Percentiles rank a stretch among this genome's conserved stretches.
Conservation (phyloP, 352 stramenopile genomes). For the Globisporangium rhizosaccharum region DNA sequence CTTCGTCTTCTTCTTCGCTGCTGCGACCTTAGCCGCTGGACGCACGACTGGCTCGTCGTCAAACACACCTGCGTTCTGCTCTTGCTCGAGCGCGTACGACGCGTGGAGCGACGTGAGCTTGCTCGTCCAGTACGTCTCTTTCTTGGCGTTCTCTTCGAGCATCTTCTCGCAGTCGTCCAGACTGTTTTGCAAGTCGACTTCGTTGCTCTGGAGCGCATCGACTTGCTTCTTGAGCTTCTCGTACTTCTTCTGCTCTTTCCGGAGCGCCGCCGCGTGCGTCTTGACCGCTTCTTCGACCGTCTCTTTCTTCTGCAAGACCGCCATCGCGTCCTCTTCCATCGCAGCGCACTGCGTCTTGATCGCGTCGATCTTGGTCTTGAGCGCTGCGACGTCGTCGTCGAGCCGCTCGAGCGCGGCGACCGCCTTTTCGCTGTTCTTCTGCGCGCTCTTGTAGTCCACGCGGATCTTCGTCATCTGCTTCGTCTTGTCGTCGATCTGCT, state of each 20-base stretch:
- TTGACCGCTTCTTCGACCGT: conserved; percentile 84
- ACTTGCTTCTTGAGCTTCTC: conserved; percentile 87
- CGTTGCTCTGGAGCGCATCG: conserved; percentile 85
- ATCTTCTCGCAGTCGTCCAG: conserved; percentile 92
- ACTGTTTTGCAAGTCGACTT: conserved; percentile 92
- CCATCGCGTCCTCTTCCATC: conserved; percentile 91
- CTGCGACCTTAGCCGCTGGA: conserved; percentile 31
- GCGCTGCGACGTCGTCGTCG: conserved; percentile 72
- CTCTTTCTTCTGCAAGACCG: conserved; percentile 91
- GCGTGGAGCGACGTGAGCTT: conserved; percentile 69
- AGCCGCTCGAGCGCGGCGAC: conserved; percentile 52
- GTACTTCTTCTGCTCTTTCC: conserved; percentile 75
- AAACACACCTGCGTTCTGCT: conserved; percentile 69
- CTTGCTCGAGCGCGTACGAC: conserved; percentile 56
- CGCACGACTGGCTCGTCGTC: conserved; percentile 40
- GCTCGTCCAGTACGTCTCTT: conserved; percentile 79
- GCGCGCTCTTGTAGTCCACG: conserved; percentile 77
- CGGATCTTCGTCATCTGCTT: conserved; percentile 87
- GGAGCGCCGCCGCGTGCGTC: conserved; percentile 77
- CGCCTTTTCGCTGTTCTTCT: conserved; percentile 80
- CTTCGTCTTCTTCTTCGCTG: conserved; percentile 21
- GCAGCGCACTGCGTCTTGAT: conserved; percentile 87
- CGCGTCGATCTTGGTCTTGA: conserved; percentile 68
- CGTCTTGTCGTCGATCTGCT: conserved; percentile 84
- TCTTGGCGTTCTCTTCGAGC: conserved; percentile 90